These are phyloP conservation scores for Alisma plantagoaquatica DNA, from an alignment of 106 monocot genomes.

Conservation along the genomic window DNA sequence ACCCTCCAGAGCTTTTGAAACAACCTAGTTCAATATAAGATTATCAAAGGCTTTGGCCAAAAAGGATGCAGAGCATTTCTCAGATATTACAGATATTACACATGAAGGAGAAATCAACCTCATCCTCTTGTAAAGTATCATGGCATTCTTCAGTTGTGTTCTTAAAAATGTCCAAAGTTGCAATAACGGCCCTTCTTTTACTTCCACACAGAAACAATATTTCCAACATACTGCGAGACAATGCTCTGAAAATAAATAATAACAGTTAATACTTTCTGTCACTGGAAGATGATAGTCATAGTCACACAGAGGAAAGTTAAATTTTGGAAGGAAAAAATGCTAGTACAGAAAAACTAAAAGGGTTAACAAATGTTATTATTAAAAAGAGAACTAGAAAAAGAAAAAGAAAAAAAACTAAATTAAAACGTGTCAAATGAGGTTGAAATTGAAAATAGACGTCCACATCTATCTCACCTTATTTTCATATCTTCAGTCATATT, in stretches of 20 bases:
- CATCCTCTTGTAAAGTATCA: slow-evolving; percentile 28
- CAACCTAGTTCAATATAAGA: slow-evolving; percentile 29
- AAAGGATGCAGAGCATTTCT: too few species aligned
- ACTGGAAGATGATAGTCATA: too few species aligned
- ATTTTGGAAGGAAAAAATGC: too few species aligned
- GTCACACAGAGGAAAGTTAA: too few species aligned
- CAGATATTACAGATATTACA: too few species aligned
- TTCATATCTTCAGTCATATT: slow-evolving; percentile 12
- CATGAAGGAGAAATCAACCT: slow-evolving; percentile 40
- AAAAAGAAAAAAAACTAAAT: not conserved
- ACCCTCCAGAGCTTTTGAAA: slow-evolving; percentile 47
- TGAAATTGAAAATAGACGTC: not conserved
- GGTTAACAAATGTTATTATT: too few species aligned
- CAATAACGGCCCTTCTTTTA: slow-evolving; percentile 52
- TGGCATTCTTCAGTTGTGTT: slow-evolving; percentile 16
- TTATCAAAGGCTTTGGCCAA: not conserved
- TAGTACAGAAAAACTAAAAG: too few species aligned
- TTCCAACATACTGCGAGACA: slow-evolving; percentile 88
- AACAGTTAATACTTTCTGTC: too few species aligned
- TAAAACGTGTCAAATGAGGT: too few species aligned
- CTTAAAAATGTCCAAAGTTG: slow-evolving; percentile 37
- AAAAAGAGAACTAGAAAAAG: not conserved
- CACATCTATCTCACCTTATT: too few species aligned
- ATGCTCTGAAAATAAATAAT: slow-evolving; percentile 54
- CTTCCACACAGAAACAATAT: slow-evolving; percentile 84